Evolutionary conservation across 2,329 filamentous ascomycete genomes (phyloP), one percentile per base, ranked within the genome.

Genomic region (Pseudogymnoascus verrucosus): DNA sequence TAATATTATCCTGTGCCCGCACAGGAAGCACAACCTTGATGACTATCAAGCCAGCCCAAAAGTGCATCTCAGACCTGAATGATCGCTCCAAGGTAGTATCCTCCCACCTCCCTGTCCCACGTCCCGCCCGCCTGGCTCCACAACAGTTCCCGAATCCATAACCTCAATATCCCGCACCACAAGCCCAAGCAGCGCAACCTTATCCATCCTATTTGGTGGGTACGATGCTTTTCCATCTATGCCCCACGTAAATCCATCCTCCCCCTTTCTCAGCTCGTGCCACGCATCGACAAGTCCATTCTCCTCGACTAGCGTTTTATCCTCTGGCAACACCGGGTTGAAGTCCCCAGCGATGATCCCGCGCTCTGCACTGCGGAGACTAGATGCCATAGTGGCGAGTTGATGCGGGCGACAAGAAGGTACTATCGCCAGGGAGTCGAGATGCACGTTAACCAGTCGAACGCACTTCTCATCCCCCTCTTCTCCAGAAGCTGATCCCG

Each of bases 261-360:
- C 69, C 5, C 64, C 64, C 0, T 71, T 68, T 23, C 66, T 70
- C 14, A 77, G 62, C 10, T 66, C 62, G 5, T 59, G 39, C 76
- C 75, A 78, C 4, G 69, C 74, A 65, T 79, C 76, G 0, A 71
- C 60, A 7, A 78, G 71, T 0, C 67, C 65, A 63, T 75, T 77
- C 1, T 69, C 67, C 11, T 64, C 62, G 0, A 78, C 64, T 4
- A 77, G 68, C 0, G 60, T 42, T 2, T 65, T 64, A 61, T 79
- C 77, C 51, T 75, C 71, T 0, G 73, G 70, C 3, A 75, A 66
- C 2, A 76, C 72, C 2, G 74, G 73, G 62, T 78, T 78, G 64
- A 78, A 78, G 62, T 78, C 75, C 10, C 76, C 77, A 2, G 76
- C 75, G 1, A 78, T 69, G 3, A 78, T 47, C 0, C 75, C 76